phyloP scores from a whole-genome alignment of 2,329 filamentous ascomycete genomes.

The Didymella pomorum region DNA sequence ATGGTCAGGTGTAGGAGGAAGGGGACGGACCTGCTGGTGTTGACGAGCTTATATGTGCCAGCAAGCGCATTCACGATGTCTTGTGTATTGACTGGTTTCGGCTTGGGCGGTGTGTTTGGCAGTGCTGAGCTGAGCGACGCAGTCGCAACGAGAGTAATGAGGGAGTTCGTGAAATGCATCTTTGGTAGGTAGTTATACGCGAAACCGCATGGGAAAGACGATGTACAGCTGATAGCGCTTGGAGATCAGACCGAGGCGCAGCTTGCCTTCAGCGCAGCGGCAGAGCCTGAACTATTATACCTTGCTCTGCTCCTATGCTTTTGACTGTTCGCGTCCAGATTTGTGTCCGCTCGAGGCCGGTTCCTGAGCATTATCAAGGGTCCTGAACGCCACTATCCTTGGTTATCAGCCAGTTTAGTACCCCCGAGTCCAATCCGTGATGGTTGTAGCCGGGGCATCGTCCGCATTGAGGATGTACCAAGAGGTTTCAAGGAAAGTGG shows the following conservation, averaged over 20 bases:
- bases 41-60: constrained; percentile 37
- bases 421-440: neutral
- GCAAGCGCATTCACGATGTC: constrained; percentile 32
- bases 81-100: constrained; percentile 8
- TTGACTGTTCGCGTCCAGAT: neutral
- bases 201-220: neutral
- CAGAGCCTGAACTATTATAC: constrained; percentile 7
- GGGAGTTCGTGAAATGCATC: constrained; percentile 6
- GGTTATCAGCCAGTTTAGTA: too few relatives aligned
- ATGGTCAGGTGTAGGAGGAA: too few relatives aligned
- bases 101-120: constrained; percentile 3
- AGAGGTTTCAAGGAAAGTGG: constrained; percentile 4
- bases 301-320: neutral
- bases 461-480: constrained; percentile 1
- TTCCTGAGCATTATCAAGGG: neutral
- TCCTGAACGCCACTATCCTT: too few relatives aligned
- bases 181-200: neutral
- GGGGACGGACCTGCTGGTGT: constrained; percentile 25
- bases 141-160: constrained; percentile 5
- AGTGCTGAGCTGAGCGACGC: constrained; percentile 16
- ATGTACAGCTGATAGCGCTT: neutral
- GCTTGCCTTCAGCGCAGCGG: neutral
- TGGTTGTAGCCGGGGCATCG: neutral
- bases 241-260: neutral
- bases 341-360: neutral